Percentiles rank a stretch among this genome's conserved stretches.
Evolutionary conservation across 1,284 basidiomycete species (phyloP).

Genomic region (Mixia osmundae): DNA sequence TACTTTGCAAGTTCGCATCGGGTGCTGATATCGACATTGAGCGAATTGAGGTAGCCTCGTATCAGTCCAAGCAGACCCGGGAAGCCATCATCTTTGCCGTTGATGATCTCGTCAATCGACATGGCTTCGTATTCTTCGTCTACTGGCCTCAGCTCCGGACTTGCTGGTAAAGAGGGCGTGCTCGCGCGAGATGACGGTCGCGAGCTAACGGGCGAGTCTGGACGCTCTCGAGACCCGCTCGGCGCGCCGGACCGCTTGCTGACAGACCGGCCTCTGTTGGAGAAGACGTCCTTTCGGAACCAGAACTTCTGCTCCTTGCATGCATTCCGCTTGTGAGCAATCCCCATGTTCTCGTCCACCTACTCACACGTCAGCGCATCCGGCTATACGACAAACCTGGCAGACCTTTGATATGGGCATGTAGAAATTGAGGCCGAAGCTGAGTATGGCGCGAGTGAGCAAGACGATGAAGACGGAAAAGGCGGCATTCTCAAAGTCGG

Average conservation of each 20-base stretch:
- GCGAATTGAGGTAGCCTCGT: conserved; percentile 60
- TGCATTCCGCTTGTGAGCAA: conserved; percentile 67
- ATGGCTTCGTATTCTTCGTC: conserved; percentile 77
- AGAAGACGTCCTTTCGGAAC: conserved; percentile 71
- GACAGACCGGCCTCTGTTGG: background rate
- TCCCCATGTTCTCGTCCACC: conserved; percentile 93
- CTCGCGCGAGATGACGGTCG: background rate
- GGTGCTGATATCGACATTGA: conserved; percentile 48
- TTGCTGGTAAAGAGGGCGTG: background rate
- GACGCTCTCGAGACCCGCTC: background rate
- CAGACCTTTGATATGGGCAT: conserved; percentile 82
- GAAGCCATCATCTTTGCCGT: conserved; percentile 46
- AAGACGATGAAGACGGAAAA: conserved; percentile 86
- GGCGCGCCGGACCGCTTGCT: conserved; percentile 2
- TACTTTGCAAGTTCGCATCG: conserved; percentile 48
- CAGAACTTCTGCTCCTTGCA: conserved; percentile 49
- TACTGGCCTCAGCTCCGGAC: conserved; percentile 8
- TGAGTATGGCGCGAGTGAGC: conserved; percentile 74
- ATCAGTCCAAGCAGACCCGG: conserved; percentile 71
- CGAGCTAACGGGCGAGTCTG: background rate
- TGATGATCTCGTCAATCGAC: conserved; percentile 78
- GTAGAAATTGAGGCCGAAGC: conserved; percentile 81
- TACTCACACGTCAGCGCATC: conserved; percentile 19
- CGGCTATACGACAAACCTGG: background rate
- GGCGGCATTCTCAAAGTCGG: conserved; percentile 97